phyloP scores from a whole-genome alignment of 2,329 filamentous ascomycete species.

The Chaetomium globosum region DNA sequence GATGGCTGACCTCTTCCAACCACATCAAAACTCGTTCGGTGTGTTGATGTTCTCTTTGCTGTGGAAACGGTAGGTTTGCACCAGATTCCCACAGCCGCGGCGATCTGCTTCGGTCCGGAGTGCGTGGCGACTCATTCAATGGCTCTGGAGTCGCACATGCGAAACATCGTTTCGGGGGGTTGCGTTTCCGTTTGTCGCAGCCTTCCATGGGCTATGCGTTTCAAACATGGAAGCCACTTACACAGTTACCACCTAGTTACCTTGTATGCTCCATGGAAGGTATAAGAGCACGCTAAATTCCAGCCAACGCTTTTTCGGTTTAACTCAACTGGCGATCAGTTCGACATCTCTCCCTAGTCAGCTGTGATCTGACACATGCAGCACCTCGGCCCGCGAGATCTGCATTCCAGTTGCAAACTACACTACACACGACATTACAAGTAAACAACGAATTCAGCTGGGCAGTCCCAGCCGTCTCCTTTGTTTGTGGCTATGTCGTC shows the following conservation, averaged over 20 bases:
- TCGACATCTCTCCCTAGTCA: neutral
- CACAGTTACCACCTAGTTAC: neutral
- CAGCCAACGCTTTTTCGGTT: neutral
- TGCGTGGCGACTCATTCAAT: neutral
- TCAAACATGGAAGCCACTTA: conserved; percentile 6
- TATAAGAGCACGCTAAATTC: neutral
- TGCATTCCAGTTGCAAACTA: neutral
- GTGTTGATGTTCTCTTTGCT: neutral
- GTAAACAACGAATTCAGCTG: neutral
- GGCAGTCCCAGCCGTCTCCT: neutral
- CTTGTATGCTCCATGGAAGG: neutral
- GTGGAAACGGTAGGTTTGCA: neutral
- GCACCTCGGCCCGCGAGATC: conserved; percentile 2
- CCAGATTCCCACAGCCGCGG: neutral
- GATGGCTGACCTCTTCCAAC: conserved; percentile 1
- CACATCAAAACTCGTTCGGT: neutral
- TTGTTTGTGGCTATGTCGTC: neutral
- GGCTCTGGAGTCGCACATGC: conserved; percentile 15
- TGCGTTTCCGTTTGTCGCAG: conserved; percentile 11
- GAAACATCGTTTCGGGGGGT: conserved; percentile 16
- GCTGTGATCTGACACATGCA: neutral
- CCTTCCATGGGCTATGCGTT: neutral
- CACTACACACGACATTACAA: neutral
- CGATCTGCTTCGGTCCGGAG: neutral
- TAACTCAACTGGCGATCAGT: neutral